Percentiles rank a stretch among this genome's conserved stretches.
Conservation (phyloP, 495 filamentous ascomycete species). For the Penicillium bialowiezense region DNA sequence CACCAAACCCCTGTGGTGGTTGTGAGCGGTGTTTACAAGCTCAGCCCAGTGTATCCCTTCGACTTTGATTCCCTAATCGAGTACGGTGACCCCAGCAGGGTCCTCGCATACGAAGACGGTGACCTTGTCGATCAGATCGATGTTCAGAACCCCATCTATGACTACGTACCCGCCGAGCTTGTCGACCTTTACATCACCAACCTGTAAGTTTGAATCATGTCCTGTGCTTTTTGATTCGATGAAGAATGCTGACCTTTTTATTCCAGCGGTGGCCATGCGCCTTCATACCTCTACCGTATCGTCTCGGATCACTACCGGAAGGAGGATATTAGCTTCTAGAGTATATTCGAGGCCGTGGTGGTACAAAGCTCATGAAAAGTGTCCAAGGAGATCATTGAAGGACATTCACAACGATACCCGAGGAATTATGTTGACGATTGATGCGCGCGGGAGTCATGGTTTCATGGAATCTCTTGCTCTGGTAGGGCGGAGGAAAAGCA, state of each 20-base stretch:
- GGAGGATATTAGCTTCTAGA: slow-evolving; percentile 69
- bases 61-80: slow-evolving; percentile 75
- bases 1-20: slow-evolving; percentile 81
- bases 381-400: slow-evolving; percentile 4
- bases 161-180: slow-evolving; percentile 77
- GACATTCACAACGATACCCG: slow-evolving; percentile 24
- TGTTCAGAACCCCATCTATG: slow-evolving; percentile 75
- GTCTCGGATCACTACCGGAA: slow-evolving; percentile 81
- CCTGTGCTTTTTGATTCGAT: background rate
- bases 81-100: slow-evolving; percentile 72
- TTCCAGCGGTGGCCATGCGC: slow-evolving; percentile 71
- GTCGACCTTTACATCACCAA: slow-evolving; percentile 92
- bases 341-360: slow-evolving; percentile 1
- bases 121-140: slow-evolving; percentile 71
- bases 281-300: slow-evolving; percentile 76
- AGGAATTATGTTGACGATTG: slow-evolving; percentile 20
- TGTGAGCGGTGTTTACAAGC: slow-evolving; percentile 82
- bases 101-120: slow-evolving; percentile 71
- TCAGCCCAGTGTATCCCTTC: slow-evolving; percentile 83
- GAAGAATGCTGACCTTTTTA: slow-evolving; percentile 20
- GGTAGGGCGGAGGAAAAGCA: background rate
- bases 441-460: slow-evolving; percentile 15
- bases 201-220: slow-evolving; percentile 58
- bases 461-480: slow-evolving; percentile 1
- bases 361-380: background rate